Conservation (phyloP, 2,329 filamentous ascomycete species). For the Talaromyces pinophilus region DNA sequence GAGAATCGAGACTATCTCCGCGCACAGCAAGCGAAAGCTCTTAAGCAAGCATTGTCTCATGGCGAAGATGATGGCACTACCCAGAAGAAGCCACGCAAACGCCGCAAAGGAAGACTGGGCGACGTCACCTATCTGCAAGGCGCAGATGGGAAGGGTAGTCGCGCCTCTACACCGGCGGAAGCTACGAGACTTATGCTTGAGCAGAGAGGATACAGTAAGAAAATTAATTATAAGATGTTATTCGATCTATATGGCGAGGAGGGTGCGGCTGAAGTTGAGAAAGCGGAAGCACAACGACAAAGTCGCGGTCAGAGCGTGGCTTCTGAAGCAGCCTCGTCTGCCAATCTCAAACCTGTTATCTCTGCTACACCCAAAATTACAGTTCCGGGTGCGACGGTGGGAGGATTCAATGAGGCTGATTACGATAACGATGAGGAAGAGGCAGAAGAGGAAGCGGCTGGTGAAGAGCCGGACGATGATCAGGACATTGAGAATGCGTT, state of each 20-base stretch:
- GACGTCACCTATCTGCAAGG: constrained; percentile 52
- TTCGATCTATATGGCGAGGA: constrained; percentile 45
- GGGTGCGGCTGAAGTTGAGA: constrained; percentile 31
- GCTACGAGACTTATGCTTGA: constrained; percentile 69
- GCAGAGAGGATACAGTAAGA: constrained; percentile 68
- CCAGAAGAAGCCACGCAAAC: constrained; percentile 51
- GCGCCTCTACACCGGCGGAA: constrained; percentile 68
- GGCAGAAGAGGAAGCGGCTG: constrained; percentile 26
- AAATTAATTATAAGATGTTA: constrained; percentile 66
- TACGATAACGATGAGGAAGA: constrained; percentile 34
- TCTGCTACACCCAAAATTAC: constrained; percentile 26
- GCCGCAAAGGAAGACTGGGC: constrained; percentile 49
- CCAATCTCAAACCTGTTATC: constrained; percentile 16
- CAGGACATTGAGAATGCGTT: constrained; percentile 41
- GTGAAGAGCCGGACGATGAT: constrained; percentile 35
- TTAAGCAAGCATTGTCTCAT: constrained; percentile 67
- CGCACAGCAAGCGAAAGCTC: constrained; percentile 78
- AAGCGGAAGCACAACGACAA: constrained; percentile 33
- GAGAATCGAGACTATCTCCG: constrained; percentile 94
- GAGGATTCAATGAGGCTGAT: constrained; percentile 23
- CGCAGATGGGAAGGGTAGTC: constrained; percentile 64
- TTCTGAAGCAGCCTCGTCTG: constrained; percentile 26
- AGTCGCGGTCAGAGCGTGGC: constrained; percentile 38
- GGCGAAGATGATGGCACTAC: constrained; percentile 44
- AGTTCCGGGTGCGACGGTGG: constrained; percentile 24